A percentile compares a stretch with the other conserved stretches of the same genome.
Evolutionary conservation across 345 rosid species (phyloP).

Genomic region (Trapa bicornis): DNA sequence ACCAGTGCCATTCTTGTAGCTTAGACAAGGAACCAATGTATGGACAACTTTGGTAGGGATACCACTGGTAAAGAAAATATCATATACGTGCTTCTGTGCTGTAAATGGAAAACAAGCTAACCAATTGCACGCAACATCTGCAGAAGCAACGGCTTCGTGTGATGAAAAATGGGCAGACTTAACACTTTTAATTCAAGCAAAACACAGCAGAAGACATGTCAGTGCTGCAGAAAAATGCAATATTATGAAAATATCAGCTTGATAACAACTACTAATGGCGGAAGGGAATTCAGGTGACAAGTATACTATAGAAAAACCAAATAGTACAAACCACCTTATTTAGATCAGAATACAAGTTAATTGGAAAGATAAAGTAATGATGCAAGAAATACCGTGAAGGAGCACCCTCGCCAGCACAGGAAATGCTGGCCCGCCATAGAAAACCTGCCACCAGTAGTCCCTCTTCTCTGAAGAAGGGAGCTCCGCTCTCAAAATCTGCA

Average conservation of each 20-base stretch:
- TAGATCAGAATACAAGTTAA: not conserved
- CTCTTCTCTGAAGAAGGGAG: constrained; percentile 40
- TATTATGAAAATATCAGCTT: not conserved
- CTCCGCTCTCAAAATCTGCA: constrained; percentile 29
- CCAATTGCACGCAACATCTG: constrained; percentile 91
- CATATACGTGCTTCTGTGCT: constrained; percentile 57
- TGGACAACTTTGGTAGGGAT: constrained; percentile 62
- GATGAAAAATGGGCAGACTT: not conserved
- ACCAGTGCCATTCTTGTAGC: constrained; percentile 18
- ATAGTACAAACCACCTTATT: not conserved
- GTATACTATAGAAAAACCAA: not conserved
- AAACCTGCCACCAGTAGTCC: constrained; percentile 33
- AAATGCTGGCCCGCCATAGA: constrained; percentile 69
- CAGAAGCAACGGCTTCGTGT: constrained; percentile 7
- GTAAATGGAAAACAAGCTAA: constrained; percentile 77
- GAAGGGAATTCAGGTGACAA: not conserved
- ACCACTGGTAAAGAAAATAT: constrained; percentile 66
- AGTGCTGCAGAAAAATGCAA: not conserved
- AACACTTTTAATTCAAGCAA: not conserved
- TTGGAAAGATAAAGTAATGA: not conserved
- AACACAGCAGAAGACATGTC: not conserved
- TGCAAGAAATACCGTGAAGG: constrained; percentile 37
- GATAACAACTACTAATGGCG: not conserved
- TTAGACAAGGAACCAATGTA: constrained; percentile 58
- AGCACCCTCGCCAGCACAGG: constrained; percentile 55